Evolutionary conservation across 495 filamentous ascomycete species (phyloP), one percentile per base, ranked within the genome.

Genomic region (Aspergillus ostianus): DNA sequence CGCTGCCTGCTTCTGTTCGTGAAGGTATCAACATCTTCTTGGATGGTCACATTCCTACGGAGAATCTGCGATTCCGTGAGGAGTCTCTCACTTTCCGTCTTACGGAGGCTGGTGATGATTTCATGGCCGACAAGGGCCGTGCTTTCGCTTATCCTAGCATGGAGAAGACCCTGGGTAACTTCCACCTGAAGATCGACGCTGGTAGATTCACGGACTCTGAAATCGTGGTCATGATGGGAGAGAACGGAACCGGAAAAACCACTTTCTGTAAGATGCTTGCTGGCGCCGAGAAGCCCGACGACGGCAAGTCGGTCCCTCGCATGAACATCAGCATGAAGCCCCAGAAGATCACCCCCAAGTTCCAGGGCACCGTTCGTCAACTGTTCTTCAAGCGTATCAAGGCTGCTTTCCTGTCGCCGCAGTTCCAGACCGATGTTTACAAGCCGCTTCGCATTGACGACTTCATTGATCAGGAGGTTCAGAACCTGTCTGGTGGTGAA

Each of bases 1-100:
- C 94, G 23, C 82, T 98, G 47, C 94, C 94, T 49, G 82, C 93
- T 58, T 98, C 94, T 2, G 95, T 98, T 51, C 91, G 94, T 64
- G 95, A 98, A 85, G 94, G 94, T 67, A 98, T 98, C 85, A 98
- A 98, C 77, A 97, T 98, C 74, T 98, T 98, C 86, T 81, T 98
- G 29, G 94, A 98, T 68, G 94, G 94, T 63, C 89, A 97, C 72
- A 96, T 97, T 49, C 94, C 94, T 26, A 98, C 94, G 8, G 94
- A 98, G 83, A 98, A 98, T 77, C 75, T 98, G 69, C 93, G 94
- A 60, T 98, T 98, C 88, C 88, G 94, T 62, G 95, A 98, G 49
- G 94, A 98, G 67, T 94, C 90, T 47, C 82, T 98, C 58, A 93
- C 93, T 51, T 98, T 98, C 88, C 90, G 94, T 67, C 90, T 98